Base-by-base conservation (phyloP, 2,329 filamentous ascomycete genomes). In the Septoria petroselini region DNA sequence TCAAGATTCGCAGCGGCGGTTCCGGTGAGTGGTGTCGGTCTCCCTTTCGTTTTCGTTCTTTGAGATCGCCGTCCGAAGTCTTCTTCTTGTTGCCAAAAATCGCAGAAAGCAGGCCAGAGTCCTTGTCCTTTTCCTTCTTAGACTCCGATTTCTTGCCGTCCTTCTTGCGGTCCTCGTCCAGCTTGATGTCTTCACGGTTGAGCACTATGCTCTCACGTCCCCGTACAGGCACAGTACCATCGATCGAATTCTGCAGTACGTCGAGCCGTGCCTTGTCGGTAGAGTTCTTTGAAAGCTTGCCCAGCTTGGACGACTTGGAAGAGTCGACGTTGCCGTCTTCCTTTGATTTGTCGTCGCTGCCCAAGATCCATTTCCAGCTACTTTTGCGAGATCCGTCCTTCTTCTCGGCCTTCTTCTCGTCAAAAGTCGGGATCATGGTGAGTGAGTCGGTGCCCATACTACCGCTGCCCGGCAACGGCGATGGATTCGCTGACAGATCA, bases 71-170 rank as follows among this genome's bases (percentile, higher is more conserved):
- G 50, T 91, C 86, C 7, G 63, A 66, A 2, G 63, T 56, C 52
- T 66, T 67, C 74, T 91, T 95, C 74, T 94, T 94, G 53, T 85
- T 81, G 34, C 89, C 87, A 64, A 98, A 97, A 48, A 98, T 83
- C 1, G 90, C 93, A 0, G 90, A 91, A 60, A 98, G 91, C n/a
- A 97, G 77, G 6, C 90, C 84, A 9, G 74, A 69, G 6, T 69
- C 66, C 45, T 65, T 66, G 19, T 95, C 89, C 65, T 94, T 95
- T 59, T 96, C 91, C 67, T 91, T 95, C 71, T 91, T 95, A 19
- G 62, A 85, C 14, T 75, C 73, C 1, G 82, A 79, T 65, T 90
- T 93, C 37, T 88, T 83, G 55, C 81, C 84, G 58, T 90, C 85
- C 67, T 93, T 94, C 70, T 85, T 91, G 37, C 87, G 80, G 62